Evolutionary conservation across 805 yeast species (phyloP), one percentile per base, ranked within the genome.

Genomic region (Cyberlindnera bimundalis): DNA sequence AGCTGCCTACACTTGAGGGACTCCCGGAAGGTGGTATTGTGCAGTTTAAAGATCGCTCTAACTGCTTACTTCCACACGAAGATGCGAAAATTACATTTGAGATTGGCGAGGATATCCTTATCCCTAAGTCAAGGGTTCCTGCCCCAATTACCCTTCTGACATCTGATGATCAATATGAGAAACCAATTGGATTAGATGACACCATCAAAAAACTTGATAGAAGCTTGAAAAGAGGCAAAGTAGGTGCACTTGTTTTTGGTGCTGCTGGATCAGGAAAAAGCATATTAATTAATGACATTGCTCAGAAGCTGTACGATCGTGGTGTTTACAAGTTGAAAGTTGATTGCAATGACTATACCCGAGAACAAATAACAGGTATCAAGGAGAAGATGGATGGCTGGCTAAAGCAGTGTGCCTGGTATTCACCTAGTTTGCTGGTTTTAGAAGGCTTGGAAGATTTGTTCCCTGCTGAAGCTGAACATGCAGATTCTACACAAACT

Each of bases 181-280:
- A 54, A 1, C 72, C 79, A 4, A 75, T 84, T 29, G 96, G 93
- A 0, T 67, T 80, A 33, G 81, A 78, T 21, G 52, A 61, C 3
- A 52, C 68, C 6, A 50, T 81, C 10, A 61, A 57, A 0, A 62
- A 65, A 4, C 51, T 79, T 10, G 49, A 62, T 6, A 67, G 67
- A 7, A 56, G 71, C 0, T 51, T 80, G 3, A 53, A 66, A 6
- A 60, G 71, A 29, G 74, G 73, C 6, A 70, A 68, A 37, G 58
- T 71, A 7, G 86, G 91, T 2, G 65, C 79, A 0, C 62, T 88
- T 39, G 53, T 90, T 0, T 73, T 78, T 50, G 98, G 97, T 0
- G 63, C 79, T 17, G 67, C 85, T 1, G 97, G 96, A 0, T 74
- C 87, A 46, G 98, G 98, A 0, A 91, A 91, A 58, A 67, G 93